Percentiles rank a stretch among this genome's conserved stretches.
Evolutionary conservation across 1,139 yeast genomes (phyloP).

Genomic region (Blastobotrys malaysiensis): DNA sequence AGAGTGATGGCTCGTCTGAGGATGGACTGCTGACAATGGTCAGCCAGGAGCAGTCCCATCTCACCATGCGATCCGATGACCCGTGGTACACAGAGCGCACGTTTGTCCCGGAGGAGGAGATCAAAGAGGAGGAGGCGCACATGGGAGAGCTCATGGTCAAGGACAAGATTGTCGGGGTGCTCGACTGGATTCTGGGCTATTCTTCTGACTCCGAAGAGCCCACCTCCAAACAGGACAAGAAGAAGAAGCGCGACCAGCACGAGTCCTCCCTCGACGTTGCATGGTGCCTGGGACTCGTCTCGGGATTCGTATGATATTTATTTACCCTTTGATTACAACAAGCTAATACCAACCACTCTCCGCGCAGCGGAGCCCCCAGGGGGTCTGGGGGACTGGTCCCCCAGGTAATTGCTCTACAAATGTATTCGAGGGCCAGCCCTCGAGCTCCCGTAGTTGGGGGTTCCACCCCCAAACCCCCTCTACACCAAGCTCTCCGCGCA

Average conservation of each 20-base stretch:
- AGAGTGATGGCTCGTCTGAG: constrained; percentile 12
- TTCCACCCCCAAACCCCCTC: too few species aligned
- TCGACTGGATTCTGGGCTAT: constrained; percentile 28
- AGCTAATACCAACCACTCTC: too few species aligned
- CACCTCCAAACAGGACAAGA: constrained; percentile 18
- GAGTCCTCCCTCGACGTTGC: constrained; percentile 21
- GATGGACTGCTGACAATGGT: constrained; percentile 19
- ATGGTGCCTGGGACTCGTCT: constrained; percentile 19
- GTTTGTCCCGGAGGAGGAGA: constrained; percentile 12
- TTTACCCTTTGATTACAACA: neutral
- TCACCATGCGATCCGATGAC: constrained; percentile 10
- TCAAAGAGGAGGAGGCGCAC: constrained; percentile 15
- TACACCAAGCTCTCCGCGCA: too few species aligned
- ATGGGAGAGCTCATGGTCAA: constrained; percentile 15
- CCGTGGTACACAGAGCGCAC: constrained; percentile 13
- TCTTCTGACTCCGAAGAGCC: constrained; percentile 1
- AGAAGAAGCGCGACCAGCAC: constrained; percentile 18
- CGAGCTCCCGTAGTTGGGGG: too few species aligned
- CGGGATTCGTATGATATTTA: constrained; percentile 4
- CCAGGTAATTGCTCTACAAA: too few species aligned
- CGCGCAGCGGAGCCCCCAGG: too few species aligned
- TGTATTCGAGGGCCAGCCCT: too few species aligned
- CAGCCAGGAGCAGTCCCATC: constrained; percentile 5
- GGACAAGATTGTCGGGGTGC: constrained; percentile 21
- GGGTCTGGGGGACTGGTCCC: too few species aligned